phyloP scores from a whole-genome alignment of 2,329 filamentous ascomycete species.

The Xylariaceae sp. region DNA sequence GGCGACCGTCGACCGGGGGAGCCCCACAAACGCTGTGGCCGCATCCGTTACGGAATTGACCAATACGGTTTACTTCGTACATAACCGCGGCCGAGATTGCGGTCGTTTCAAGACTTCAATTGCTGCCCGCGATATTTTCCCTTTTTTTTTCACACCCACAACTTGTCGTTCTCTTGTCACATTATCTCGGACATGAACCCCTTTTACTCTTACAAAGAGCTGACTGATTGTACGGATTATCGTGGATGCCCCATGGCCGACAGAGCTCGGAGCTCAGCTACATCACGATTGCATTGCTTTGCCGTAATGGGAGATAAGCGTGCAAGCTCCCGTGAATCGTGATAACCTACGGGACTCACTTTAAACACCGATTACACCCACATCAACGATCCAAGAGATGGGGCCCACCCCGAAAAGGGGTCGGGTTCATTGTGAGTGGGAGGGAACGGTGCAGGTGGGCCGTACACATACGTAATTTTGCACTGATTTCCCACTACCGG shows the following conservation, averaged over 20 bases:
- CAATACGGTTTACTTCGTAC: neutral
- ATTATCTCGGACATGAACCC: neutral
- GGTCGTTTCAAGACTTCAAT: conserved; percentile 19
- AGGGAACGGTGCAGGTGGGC: too few relatives aligned
- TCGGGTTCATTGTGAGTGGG: too few relatives aligned
- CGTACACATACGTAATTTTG: too few relatives aligned
- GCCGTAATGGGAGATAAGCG: too few relatives aligned
- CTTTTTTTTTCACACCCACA: neutral
- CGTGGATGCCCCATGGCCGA: too few relatives aligned
- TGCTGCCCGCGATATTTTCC: neutral
- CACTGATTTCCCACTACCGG: too few relatives aligned
- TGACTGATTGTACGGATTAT: neutral
- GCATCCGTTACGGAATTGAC: neutral
- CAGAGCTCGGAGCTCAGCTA: neutral
- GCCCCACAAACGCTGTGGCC: neutral
- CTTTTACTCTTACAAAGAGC: neutral
- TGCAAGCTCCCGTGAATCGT: neutral
- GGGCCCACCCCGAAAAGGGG: too few relatives aligned
- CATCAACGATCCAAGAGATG: too few relatives aligned
- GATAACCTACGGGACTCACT: too few relatives aligned
- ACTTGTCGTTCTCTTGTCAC: neutral
- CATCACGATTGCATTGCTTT: neutral
- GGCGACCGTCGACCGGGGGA: neutral
- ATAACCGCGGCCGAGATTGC: conserved; percentile 17
- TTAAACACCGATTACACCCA: too few relatives aligned